Percentiles rank a stretch among this genome's conserved stretches.
These are phyloP conservation scores for Nannochloropsis gaditana DNA, from an alignment of 108 stramenopile genomes.

Conservation along the genomic window DNA sequence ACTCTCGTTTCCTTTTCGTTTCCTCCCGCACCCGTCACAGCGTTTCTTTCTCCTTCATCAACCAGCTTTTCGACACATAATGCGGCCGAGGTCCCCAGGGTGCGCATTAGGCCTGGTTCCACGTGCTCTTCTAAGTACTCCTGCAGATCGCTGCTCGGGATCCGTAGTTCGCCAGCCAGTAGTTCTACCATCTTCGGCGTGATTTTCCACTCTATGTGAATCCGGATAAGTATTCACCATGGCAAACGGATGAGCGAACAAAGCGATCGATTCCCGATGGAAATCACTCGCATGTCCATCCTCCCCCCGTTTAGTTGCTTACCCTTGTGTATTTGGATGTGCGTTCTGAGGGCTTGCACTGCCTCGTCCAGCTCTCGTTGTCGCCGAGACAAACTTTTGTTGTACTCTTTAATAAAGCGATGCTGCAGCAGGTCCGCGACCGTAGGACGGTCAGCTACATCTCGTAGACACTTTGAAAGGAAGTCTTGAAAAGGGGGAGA, in stretches of 20 bases:
- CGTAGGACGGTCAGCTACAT: not conserved
- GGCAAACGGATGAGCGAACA: not conserved
- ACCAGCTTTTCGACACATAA: not conserved
- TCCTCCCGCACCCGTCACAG: not conserved
- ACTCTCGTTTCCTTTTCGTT: too few relatives aligned
- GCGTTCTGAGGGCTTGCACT: conserved; percentile 2
- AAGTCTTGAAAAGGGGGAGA: conserved; percentile 14
- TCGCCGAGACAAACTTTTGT: conserved; percentile 8
- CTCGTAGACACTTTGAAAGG: not conserved
- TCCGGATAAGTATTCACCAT: not conserved
- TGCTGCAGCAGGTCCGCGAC: not conserved
- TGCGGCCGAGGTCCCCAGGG: not conserved
- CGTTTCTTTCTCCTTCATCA: not conserved
- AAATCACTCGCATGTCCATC: not conserved
- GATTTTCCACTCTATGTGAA: not conserved
- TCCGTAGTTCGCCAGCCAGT: not conserved
- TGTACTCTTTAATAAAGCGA: not conserved
- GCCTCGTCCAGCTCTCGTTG: conserved; percentile 16
- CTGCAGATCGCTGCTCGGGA: not conserved
- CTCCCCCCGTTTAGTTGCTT: not conserved
- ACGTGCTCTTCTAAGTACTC: conserved; percentile 20
- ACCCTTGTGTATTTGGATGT: conserved; percentile 1
- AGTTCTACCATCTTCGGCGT: not conserved
- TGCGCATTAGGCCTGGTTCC: conserved; percentile 7
- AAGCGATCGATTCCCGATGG: not conserved